These are phyloP conservation scores for Candida ovalis DNA, from an alignment of 805 yeast species.

Conservation along the genomic window DNA sequence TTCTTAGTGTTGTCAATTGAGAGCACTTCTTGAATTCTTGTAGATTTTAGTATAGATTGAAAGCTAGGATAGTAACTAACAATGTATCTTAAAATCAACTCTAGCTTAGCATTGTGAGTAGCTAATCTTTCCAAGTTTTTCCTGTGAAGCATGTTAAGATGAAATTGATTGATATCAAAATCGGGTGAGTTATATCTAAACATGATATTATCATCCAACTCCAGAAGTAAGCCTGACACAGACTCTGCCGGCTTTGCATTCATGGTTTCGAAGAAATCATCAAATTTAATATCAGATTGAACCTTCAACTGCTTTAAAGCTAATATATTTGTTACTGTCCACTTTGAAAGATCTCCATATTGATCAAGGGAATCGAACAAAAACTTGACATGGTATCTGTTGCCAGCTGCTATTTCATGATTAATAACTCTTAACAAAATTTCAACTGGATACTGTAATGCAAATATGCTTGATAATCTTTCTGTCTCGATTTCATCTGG, in stretches of 20 bases:
- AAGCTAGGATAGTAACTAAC: not conserved
- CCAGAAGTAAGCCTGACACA: not conserved
- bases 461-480: not conserved
- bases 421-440: not conserved
- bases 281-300: not conserved
- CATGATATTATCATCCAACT: not conserved
- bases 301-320: not conserved
- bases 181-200: not conserved
- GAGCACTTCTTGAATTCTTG: not conserved
- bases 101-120: not conserved
- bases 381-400: not conserved
- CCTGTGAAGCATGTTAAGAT: not conserved
- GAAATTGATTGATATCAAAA: not conserved
- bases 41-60: not conserved
- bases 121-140: not conserved
- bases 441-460: not conserved
- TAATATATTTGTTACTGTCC: not conserved
- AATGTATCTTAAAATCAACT: not conserved
- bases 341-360: not conserved
- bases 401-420: not conserved
- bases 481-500: not conserved
- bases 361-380: not conserved
- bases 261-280: not conserved
- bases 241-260: not conserved
- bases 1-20: not conserved